Percentiles rank a stretch among this genome's conserved stretches.
These are phyloP conservation scores for Sindora glabra DNA, from an alignment of 306 rosid species.

Conservation along the genomic window DNA sequence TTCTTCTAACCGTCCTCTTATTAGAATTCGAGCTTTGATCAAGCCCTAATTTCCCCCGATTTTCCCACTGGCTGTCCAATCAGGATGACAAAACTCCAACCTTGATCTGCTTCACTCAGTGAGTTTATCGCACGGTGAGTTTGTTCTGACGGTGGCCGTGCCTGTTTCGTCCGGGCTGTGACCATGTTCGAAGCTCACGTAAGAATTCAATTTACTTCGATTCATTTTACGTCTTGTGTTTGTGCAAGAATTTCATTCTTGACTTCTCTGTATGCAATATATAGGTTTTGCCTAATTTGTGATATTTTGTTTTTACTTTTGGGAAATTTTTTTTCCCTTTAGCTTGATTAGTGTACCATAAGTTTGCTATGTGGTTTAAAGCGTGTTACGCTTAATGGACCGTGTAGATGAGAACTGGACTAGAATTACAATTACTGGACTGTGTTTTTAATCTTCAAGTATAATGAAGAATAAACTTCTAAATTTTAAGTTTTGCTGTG, in stretches of 20 bases:
- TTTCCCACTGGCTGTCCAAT: not conserved
- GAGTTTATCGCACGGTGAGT: constrained; percentile 16
- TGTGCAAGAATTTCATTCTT: not conserved
- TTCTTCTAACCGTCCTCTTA: constrained; percentile 10
- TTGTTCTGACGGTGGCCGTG: constrained; percentile 10
- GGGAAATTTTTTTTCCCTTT: not conserved
- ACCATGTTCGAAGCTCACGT: constrained; percentile 98
- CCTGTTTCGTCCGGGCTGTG: constrained; percentile 22
- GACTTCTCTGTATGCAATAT: not conserved
- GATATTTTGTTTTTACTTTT: not conserved
- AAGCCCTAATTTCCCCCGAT: constrained; percentile 20
- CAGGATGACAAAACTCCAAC: constrained; percentile 10
- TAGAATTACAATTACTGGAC: too few relatives aligned
- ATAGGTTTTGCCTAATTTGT: not conserved
- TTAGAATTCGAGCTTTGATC: not conserved
- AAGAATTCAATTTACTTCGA: constrained; percentile 20
- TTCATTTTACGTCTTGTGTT: not conserved
- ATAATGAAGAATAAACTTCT: too few relatives aligned
- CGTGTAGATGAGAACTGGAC: too few relatives aligned
- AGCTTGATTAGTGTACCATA: too few relatives aligned
- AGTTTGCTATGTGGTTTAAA: too few relatives aligned
- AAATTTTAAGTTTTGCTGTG: too few relatives aligned
- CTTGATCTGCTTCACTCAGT: constrained; percentile 16
- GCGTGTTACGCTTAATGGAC: too few relatives aligned
- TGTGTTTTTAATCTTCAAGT: too few relatives aligned